Evolutionary conservation across 1,139 yeast genomes (phyloP).

Genomic region (Geotrichum reessii): DNA sequence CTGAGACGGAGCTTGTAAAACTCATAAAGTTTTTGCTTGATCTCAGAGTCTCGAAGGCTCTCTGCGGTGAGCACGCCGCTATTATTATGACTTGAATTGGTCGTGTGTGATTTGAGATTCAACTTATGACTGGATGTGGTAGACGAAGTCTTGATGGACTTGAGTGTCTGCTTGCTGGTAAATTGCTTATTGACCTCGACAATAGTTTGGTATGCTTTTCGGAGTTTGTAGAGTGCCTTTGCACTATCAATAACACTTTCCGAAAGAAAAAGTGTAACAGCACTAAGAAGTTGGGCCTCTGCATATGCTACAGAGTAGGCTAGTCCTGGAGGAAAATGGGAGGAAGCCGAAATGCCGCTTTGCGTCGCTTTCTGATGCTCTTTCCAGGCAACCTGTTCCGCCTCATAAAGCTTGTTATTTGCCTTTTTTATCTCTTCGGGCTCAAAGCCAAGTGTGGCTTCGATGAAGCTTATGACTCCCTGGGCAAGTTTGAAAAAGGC

Average conservation of each 20-base stretch:
- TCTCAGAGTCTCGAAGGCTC: constrained; percentile 17
- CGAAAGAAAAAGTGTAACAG: constrained; percentile 60
- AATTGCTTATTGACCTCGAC: constrained; percentile 60
- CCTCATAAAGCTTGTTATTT: constrained; percentile 61
- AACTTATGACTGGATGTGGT: neutral
- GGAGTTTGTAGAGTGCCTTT: constrained; percentile 75
- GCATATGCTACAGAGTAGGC: constrained; percentile 88
- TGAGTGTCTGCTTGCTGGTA: neutral
- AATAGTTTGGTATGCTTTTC: constrained; percentile 82
- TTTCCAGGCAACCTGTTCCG: constrained; percentile 63
- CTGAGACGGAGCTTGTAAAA: constrained; percentile 16
- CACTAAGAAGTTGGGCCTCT: constrained; percentile 79
- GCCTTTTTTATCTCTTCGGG: constrained; percentile 79
- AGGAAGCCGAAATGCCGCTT: constrained; percentile 53
- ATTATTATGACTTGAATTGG: constrained; percentile 4
- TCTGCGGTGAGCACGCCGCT: constrained; percentile 17
- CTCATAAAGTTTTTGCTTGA: constrained; percentile 12
- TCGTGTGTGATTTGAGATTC: constrained; percentile 1
- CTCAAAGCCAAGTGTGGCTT: constrained; percentile 91
- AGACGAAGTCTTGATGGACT: constrained; percentile 3
- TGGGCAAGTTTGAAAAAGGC: constrained; percentile 50
- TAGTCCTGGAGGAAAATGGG: constrained; percentile 88
- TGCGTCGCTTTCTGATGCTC: constrained; percentile 58
- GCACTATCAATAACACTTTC: constrained; percentile 76
- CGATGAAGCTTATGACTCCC: constrained; percentile 84